These are phyloP conservation scores for Alternaria alternata DNA, from an alignment of 2,329 filamentous ascomycete species.

Conservation along the genomic window DNA sequence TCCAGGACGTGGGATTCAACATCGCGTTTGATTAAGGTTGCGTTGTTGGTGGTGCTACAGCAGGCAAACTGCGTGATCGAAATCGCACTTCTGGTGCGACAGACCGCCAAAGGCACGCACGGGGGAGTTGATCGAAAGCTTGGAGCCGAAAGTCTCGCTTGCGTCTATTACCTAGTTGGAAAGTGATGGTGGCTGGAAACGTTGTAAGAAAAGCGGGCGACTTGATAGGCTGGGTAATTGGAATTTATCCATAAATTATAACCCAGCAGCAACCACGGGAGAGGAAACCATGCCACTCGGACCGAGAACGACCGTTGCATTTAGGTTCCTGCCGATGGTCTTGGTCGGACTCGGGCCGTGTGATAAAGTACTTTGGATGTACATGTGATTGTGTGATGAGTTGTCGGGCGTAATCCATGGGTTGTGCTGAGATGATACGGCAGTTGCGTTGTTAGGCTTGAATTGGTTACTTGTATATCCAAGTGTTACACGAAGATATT, in stretches of 20 bases:
- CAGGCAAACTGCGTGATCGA: constrained; percentile 10
- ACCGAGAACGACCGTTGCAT: constrained; percentile 6
- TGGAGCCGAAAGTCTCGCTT: constrained; percentile 5
- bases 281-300: constrained; percentile 8
- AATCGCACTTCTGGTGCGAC: constrained; percentile 3
- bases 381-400: constrained; percentile 10
- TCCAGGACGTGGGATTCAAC: not conserved
- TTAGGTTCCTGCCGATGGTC: constrained; percentile 9
- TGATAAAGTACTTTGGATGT: constrained; percentile 14
- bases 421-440: constrained; percentile 19
- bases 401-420: constrained; percentile 13
- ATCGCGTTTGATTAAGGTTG: constrained; percentile 8
- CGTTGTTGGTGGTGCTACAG: not conserved
- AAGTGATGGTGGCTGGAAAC: not conserved
- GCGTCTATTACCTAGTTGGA: constrained; percentile 2
- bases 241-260: constrained; percentile 20
- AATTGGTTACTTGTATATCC: not conserved
- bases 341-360: constrained; percentile 19
- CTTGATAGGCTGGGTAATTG: constrained; percentile 14
- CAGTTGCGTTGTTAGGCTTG: constrained; percentile 9
- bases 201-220: not conserved
- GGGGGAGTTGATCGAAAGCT: not conserved
- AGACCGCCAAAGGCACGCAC: not conserved
- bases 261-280: not conserved
- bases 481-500: not conserved